phyloP scores from a whole-genome alignment of 1,284 basidiomycete species.

The Ustilago sp. region DNA sequence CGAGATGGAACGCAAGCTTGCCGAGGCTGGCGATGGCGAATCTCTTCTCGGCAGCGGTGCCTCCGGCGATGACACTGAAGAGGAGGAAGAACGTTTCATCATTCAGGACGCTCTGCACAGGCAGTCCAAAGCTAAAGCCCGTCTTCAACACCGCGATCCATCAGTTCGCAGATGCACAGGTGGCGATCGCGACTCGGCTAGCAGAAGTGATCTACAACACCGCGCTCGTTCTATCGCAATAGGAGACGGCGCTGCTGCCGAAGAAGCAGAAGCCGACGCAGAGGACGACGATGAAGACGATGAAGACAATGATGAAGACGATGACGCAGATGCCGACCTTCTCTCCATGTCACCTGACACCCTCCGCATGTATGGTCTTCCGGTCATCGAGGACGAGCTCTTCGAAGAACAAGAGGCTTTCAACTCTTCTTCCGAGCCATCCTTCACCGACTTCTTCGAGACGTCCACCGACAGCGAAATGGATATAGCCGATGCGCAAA shows the following conservation, averaged over 20 bases:
- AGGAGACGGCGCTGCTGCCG: constrained; percentile 15
- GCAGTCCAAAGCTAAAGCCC: constrained; percentile 39
- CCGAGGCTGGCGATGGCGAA: constrained; percentile 65
- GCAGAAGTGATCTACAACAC: constrained; percentile 42
- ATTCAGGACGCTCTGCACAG: constrained; percentile 61
- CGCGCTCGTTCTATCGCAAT: constrained; percentile 42
- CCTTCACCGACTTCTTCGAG: constrained; percentile 68
- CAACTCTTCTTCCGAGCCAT: constrained; percentile 66
- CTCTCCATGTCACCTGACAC: constrained; percentile 60
- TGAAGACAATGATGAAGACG: constrained; percentile 40
- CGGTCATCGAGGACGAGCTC: constrained; percentile 60
- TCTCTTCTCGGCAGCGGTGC: constrained; percentile 67
- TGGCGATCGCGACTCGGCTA: constrained; percentile 37
- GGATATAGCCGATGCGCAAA: constrained; percentile 16
- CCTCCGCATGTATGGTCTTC: constrained; percentile 55
- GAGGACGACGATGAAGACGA: constrained; percentile 45
- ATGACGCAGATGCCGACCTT: constrained; percentile 37
- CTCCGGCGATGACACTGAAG: constrained; percentile 61
- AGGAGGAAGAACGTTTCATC: constrained; percentile 65
- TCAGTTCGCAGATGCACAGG: constrained; percentile 33
- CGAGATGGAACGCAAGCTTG: constrained; percentile 66
- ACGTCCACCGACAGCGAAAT: constrained; percentile 59
- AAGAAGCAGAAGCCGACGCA: constrained; percentile 34
- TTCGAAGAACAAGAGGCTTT: constrained; percentile 66
- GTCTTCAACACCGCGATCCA: constrained; percentile 39